Base-by-base conservation (phyloP, 2,329 filamentous ascomycete species). In the Fonsecaea pedrosoi region DNA sequence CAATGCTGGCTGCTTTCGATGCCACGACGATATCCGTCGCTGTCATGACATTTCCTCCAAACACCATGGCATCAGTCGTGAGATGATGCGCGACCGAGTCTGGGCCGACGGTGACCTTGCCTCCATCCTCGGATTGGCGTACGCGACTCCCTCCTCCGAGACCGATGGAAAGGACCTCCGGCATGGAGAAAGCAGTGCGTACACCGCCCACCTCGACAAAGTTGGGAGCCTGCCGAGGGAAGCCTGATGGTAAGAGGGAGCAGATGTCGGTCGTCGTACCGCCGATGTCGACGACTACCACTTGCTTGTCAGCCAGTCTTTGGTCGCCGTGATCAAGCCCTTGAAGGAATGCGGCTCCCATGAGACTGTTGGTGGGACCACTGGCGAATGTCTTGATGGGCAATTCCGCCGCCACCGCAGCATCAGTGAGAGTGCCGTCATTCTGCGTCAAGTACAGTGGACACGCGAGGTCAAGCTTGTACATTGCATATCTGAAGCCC, bases 291-390 rank as follows among this genome's bases (percentile, higher is more conserved):
- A 87, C 85, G 0, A 87, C 85, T n/a, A 72, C 53, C 75, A 80
- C 64, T 77, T 80, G 66, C 40, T 72, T 75, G 58, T 74, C 69
- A 7, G 71, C 73, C 21, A 74, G 68, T 21, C 56, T 57, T 37
- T 66, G 34, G 50, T 64, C 60, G 12, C 58, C 66, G 34, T 65
- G 30, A 65, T 62, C 56, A 30, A 75, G 72, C 2, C 72, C 73
- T 53, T 83, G 82, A 1, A 91, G 77, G 63, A 88, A 89, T 0
- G 87, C 88, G 1, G 87, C 87, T 0, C 87, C 87, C 60, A 84
- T 82, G 80, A 88, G 86, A 63, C 84, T 87, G 73, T 90, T 90
- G 0, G 87, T 89, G 2, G 87, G 85, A 0, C 87, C 87, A 45
- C 84, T 87, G 0, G 85, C 86, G 70, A 90, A 89, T 0, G 86